These are phyloP conservation scores for Leccinum pachyderme DNA, from an alignment of 1,284 basidiomycete species.

Conservation along the genomic window DNA sequence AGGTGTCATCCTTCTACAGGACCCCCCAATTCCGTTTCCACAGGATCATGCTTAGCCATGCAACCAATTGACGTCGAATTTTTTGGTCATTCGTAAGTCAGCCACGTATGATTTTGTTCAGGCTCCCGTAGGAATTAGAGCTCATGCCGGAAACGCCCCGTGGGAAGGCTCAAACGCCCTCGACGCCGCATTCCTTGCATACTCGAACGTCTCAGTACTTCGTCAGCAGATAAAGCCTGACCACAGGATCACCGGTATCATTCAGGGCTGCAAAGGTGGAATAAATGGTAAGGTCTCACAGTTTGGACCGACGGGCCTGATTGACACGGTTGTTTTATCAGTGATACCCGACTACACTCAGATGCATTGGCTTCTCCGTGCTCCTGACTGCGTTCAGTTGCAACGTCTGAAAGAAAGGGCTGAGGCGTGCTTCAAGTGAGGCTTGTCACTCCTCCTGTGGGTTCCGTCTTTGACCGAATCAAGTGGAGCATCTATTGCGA, in stretches of 20 bases:
- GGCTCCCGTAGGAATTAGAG: slow-evolving; percentile 39
- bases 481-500: slow-evolving; percentile 71
- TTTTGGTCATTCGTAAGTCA: slow-evolving; percentile 59
- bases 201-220: slow-evolving; percentile 70
- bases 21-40: slow-evolving; percentile 42
- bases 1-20: slow-evolving; percentile 70
- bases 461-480: slow-evolving; percentile 4
- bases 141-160: slow-evolving; percentile 72
- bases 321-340: slow-evolving; percentile 25
- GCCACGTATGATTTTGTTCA: not conserved
- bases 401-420: slow-evolving; percentile 48
- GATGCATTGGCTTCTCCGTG: slow-evolving; percentile 66
- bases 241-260: slow-evolving; percentile 67
- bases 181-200: slow-evolving; percentile 81
- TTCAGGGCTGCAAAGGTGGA: slow-evolving; percentile 59
- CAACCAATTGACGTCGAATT: slow-evolving; percentile 63
- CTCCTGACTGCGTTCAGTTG: slow-evolving; percentile 59
- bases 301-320: not conserved
- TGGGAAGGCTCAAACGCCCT: slow-evolving; percentile 86
- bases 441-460: not conserved
- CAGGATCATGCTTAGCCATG: slow-evolving; percentile 57
- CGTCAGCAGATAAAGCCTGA: slow-evolving; percentile 70
- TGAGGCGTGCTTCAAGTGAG: slow-evolving; percentile 57
- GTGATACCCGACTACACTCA: slow-evolving; percentile 80
- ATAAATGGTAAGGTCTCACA: slow-evolving; percentile 52